Percentiles rank a stretch among this genome's conserved stretches.
phyloP scores from a whole-genome alignment of 805 yeast species.

The Suhomyces prunicola region DNA sequence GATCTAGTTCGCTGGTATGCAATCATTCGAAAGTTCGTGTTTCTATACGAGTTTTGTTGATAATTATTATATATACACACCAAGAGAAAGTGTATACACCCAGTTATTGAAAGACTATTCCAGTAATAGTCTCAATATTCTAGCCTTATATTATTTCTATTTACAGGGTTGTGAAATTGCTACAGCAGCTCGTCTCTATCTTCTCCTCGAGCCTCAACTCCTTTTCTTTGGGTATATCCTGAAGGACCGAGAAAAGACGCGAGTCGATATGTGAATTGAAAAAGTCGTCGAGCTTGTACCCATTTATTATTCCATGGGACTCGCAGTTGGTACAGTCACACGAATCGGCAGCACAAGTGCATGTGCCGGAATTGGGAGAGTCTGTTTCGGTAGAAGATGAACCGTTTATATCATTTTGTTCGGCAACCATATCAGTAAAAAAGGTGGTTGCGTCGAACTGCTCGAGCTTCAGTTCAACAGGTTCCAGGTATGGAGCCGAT shows the following conservation, averaged over 20 bases:
- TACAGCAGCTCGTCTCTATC: background rate
- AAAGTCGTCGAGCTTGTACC: conserved; percentile 38
- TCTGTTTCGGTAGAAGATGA: background rate
- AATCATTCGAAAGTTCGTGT: too few relatives aligned
- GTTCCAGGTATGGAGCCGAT: background rate
- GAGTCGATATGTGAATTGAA: conserved; percentile 13
- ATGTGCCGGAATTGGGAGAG: conserved; percentile 7
- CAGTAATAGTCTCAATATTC: too few relatives aligned
- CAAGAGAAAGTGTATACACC: too few relatives aligned
- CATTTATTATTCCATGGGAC: conserved; percentile 44
- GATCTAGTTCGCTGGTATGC: too few relatives aligned
- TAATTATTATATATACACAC: too few relatives aligned
- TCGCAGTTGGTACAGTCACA: conserved; percentile 44
- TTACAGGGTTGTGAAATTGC: background rate
- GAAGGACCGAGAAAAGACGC: background rate
- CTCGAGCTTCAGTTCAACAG: background rate
- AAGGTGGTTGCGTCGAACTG: background rate
- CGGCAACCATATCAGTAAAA: conserved; percentile 2
- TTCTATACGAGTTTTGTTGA: too few relatives aligned
- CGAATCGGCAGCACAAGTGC: conserved; percentile 24
- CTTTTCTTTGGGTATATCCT: background rate
- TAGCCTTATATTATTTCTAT: background rate
- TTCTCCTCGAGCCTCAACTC: background rate
- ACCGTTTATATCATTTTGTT: background rate
- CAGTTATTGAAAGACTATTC: too few relatives aligned